These are phyloP conservation scores for Yamadazyma blattariae DNA, from an alignment of 1,139 yeast genomes.

Conservation along the genomic window DNA sequence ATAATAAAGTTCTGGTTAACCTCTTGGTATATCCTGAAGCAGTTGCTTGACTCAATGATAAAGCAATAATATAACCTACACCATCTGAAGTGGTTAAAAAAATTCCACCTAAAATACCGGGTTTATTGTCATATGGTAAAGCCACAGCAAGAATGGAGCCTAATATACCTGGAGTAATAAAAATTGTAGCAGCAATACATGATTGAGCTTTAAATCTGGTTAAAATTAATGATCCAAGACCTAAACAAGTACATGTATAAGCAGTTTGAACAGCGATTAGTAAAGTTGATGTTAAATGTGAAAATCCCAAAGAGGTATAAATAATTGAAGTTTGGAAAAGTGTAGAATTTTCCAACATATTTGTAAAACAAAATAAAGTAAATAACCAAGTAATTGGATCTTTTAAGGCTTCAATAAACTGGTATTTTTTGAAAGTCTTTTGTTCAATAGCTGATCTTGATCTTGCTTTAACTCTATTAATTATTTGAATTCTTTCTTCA, in stretches of 20 bases:
- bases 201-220: conserved; percentile 13
- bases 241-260: conserved; percentile 17
- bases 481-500: conserved; percentile 13
- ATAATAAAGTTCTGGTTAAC: conserved; percentile 20
- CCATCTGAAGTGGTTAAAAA: conserved; percentile 17
- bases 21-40: conserved; percentile 27
- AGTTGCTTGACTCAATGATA: conserved; percentile 21
- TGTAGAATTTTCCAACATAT: conserved; percentile 43
- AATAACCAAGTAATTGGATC: conserved; percentile 50
- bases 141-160: conserved; percentile 31
- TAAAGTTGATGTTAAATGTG: conserved; percentile 44
- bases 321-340: conserved; percentile 44
- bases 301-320: conserved; percentile 26
- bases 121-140: conserved; percentile 18
- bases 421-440: conserved; percentile 39
- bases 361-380: conserved; percentile 32
- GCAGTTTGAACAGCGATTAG: conserved; percentile 14
- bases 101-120: conserved; percentile 26
- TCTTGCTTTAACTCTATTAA: conserved; percentile 16
- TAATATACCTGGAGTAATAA: conserved; percentile 37
- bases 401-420: conserved; percentile 40
- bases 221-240: conserved; percentile 18
- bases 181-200: conserved; percentile 16
- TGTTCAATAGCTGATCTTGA: conserved; percentile 41
- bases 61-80: conserved; percentile 20